Conservation (phyloP, 805 yeast species). For the Yamadazyma insecticola region DNA sequence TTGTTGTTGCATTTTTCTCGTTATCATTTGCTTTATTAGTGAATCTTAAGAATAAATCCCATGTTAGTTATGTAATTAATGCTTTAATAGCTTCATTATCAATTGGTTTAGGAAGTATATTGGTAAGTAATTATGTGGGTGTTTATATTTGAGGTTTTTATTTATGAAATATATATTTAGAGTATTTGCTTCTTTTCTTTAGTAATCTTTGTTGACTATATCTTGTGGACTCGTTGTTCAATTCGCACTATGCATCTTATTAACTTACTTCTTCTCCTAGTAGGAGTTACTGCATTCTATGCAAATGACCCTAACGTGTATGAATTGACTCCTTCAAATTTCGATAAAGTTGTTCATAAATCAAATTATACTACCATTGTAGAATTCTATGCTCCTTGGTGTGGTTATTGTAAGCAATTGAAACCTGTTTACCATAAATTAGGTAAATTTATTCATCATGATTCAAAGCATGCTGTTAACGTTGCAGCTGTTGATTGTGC, state of each 20-base stretch:
- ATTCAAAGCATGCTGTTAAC: slow-evolving; percentile 43
- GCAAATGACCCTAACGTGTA: slow-evolving; percentile 40
- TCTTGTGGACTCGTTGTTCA: too few species aligned
- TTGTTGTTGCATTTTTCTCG: slow-evolving; percentile 24
- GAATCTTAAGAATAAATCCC: slow-evolving; percentile 20
- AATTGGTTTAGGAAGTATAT: slow-evolving; percentile 33
- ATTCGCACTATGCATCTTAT: too few species aligned
- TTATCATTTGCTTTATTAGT: slow-evolving; percentile 26
- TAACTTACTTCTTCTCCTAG: slow-evolving; percentile 3
- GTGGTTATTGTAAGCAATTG: slow-evolving; percentile 84
- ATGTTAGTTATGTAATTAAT: slow-evolving; percentile 21
- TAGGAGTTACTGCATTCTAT: slow-evolving; percentile 26
- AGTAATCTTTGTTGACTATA: not conserved
- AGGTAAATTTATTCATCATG: slow-evolving; percentile 54
- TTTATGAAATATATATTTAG: not conserved
- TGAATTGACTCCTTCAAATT: slow-evolving; percentile 54
- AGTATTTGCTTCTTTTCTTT: not conserved
- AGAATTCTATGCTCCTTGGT: slow-evolving; percentile 97
- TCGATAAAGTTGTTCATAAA: slow-evolving; percentile 59
- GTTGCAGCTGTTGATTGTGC: slow-evolving; percentile 90
- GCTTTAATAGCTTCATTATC: slow-evolving; percentile 33
- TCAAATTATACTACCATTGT: slow-evolving; percentile 79
- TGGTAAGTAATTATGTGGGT: slow-evolving; percentile 38
- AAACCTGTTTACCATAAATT: slow-evolving; percentile 61
- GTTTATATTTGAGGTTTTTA: slow-evolving; percentile 29